Evolutionary conservation across 2,329 filamentous ascomycete species (phyloP).

Genomic region (Ceratocystis lukuohia): DNA sequence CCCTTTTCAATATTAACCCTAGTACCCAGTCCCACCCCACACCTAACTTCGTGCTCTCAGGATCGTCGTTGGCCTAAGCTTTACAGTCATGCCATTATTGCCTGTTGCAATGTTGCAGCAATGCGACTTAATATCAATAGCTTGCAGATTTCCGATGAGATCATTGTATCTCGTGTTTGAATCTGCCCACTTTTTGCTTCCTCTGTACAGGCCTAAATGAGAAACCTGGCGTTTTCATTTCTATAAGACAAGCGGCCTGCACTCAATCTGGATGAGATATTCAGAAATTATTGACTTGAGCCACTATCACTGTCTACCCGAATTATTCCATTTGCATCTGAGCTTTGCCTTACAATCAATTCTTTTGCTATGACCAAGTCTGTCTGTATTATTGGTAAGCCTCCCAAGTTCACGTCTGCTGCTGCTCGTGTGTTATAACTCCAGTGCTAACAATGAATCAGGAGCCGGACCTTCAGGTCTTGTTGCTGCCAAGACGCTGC

Average conservation of each 20-base stretch:
- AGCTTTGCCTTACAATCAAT: background rate
- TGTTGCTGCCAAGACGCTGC: slow-evolving; percentile 58
- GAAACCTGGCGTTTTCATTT: background rate
- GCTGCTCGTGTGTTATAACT: background rate
- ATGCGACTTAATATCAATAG: background rate
- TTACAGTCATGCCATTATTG: slow-evolving; percentile 1
- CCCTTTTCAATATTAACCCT: background rate
- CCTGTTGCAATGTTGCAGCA: slow-evolving; percentile 7
- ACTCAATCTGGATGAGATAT: slow-evolving; percentile 2
- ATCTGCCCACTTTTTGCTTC: background rate
- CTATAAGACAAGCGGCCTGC: background rate
- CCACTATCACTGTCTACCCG: background rate
- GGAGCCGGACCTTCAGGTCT: slow-evolving; percentile 57
- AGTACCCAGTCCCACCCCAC: background rate
- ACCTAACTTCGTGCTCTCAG: background rate
- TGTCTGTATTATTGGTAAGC: slow-evolving; percentile 32
- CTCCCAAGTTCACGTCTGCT: background rate
- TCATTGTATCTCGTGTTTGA: slow-evolving; percentile 1
- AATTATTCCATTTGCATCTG: background rate
- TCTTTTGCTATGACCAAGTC: slow-evolving; percentile 27
- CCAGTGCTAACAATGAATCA: slow-evolving; percentile 24
- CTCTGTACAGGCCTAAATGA: background rate
- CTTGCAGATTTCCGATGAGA: background rate
- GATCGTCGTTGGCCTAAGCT: background rate
- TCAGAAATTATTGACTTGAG: background rate